Evolutionary conservation across 352 stramenopile species (phyloP), one percentile per base, ranked within the genome.

Genomic region (Globisporangium rhizosaccharum): DNA sequence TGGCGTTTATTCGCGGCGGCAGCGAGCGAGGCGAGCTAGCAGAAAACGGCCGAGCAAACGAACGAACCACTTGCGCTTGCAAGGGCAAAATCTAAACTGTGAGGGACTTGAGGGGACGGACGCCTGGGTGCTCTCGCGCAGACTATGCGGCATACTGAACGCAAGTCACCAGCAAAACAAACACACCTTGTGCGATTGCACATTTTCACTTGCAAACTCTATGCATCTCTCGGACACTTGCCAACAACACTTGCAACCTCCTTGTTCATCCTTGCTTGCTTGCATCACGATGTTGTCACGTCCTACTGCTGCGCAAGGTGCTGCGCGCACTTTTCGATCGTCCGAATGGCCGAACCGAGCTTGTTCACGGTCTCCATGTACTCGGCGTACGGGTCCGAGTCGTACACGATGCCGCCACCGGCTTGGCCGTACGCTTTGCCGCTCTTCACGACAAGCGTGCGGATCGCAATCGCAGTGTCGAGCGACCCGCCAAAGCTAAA

Each of bases 301-400:
- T 50, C 59, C 48, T 71, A 63, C 26, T 59, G 57, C 15, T 53
- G 66, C 17, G 68, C 63, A 59, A 87, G 75, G 70, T 80, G 72
- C 20, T 67, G 64, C 11, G 68, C 63, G 53, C 84, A 90, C 68
- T 94, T 93, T 59, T 95, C 84, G 46, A 95, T 73, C 15, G 86
- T 95, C 54, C 88, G 88, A 54, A 95, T 70, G 7, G 82, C 72
- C 59, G 85, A 93, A 45, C 77, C 84, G 23, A 95, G 65, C 63
- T 96, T 96, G 76, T 94, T 96, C 28, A 96, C 68, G 2, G 87
- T 96, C 71, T 96, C 87, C 56, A 87, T 79, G 74, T 95, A 95
- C 76, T 96, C 87, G 45, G 76, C 82, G 25, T 77, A 67, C 23
- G 85, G 82, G 71, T 94, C 81, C 64, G 87, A 96, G 72, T 96